Conservation (phyloP, 2,329 filamentous ascomycete genomes). For the Diaporthe citriasiana region DNA sequence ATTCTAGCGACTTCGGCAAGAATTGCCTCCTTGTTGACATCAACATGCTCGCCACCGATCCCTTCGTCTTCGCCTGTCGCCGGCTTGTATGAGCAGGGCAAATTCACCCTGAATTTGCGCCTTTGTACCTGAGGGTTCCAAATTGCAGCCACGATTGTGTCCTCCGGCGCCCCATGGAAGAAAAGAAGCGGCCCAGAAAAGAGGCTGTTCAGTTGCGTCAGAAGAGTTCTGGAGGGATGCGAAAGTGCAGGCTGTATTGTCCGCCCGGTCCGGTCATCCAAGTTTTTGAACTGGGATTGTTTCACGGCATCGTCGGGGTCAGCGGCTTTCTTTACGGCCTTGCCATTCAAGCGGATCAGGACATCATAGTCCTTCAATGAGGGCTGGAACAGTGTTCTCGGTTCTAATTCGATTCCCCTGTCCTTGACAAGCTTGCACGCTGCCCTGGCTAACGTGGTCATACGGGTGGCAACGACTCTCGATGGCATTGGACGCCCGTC, state of each 20-base stretch:
- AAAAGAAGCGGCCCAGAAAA: slow-evolving; percentile 83
- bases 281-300: slow-evolving; percentile 81
- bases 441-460: slow-evolving; percentile 85
- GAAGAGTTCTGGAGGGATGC: slow-evolving; percentile 73
- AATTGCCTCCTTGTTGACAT: slow-evolving; percentile 77
- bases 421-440: slow-evolving; percentile 74
- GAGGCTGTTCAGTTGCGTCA: slow-evolving; percentile 75
- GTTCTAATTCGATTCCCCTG: slow-evolving; percentile 66
- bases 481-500: slow-evolving; percentile 68
- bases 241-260: slow-evolving; percentile 65
- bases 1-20: slow-evolving; percentile 80
- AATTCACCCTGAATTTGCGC: slow-evolving; percentile 77
- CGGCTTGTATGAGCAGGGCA: slow-evolving; percentile 77
- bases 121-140: slow-evolving; percentile 69
- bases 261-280: slow-evolving; percentile 71
- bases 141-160: slow-evolving; percentile 67
- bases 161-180: slow-evolving; percentile 77
- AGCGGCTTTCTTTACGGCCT: slow-evolving; percentile 60
- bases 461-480: slow-evolving; percentile 85
- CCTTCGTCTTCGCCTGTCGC: slow-evolving; percentile 47
- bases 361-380: slow-evolving; percentile 87
- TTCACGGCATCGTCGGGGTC: slow-evolving; percentile 51
- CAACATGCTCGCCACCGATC: slow-evolving; percentile 63
- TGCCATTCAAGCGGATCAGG: slow-evolving; percentile 78
- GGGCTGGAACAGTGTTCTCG: slow-evolving; percentile 77